Percentiles rank a stretch among this genome's conserved stretches.
These are phyloP conservation scores for Claviceps maximensis DNA, from an alignment of 2,329 filamentous ascomycete species.

Conservation along the genomic window DNA sequence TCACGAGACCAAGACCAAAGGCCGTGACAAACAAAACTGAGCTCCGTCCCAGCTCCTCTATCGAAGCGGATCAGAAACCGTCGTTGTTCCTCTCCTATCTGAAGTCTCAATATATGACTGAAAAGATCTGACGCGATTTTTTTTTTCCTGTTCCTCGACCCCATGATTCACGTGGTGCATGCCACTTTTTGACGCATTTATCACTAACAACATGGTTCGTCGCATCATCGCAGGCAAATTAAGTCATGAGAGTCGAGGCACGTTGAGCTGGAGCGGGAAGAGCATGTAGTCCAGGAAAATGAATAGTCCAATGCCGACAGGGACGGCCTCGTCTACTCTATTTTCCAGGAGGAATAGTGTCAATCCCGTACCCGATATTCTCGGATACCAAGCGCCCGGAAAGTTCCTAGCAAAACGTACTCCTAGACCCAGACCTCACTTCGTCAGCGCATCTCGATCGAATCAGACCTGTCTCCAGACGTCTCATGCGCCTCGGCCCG, in stretches of 20 bases:
- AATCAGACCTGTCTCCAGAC: background rate
- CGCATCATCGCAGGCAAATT: background rate
- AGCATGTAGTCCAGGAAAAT: constrained; percentile 7
- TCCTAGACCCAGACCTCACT: background rate
- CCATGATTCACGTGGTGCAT: background rate
- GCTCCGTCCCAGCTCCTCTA: constrained; percentile 1
- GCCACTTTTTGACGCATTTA: background rate
- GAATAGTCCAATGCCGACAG: constrained; percentile 1
- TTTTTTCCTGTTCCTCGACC: background rate
- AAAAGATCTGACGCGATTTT: constrained; percentile 56
- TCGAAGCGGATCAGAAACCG: constrained; percentile 29
- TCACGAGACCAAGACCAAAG: constrained; percentile 42
- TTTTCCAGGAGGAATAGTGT: background rate
- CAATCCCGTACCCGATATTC: background rate
- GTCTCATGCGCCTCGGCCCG: background rate
- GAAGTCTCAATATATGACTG: constrained; percentile 45
- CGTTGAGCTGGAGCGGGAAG: background rate
- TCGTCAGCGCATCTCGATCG: background rate
- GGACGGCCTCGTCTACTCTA: background rate
- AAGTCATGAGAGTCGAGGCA: background rate
- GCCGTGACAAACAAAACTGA: constrained; percentile 37
- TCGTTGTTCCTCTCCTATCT: constrained; percentile 30
- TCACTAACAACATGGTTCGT: background rate
- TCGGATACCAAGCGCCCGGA: background rate
- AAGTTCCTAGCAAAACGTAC: constrained; percentile 7